Base-by-base conservation (phyloP, 2,329 filamentous ascomycete species). In the Magnaporthiopsis rhizophila region DNA sequence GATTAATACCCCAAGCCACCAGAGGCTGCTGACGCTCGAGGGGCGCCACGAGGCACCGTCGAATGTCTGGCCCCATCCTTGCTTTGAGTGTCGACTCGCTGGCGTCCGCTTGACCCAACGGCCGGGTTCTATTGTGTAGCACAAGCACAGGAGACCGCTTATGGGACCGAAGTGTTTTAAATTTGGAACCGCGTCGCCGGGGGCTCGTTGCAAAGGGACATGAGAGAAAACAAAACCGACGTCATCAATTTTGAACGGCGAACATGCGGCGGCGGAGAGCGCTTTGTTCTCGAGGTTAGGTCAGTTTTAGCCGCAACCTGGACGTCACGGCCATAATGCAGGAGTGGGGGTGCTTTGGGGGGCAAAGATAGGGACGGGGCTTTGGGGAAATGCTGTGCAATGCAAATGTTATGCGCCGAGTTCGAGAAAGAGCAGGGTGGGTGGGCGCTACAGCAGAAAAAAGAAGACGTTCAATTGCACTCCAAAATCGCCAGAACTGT, bases 401-500 rank as follows among this genome's bases (percentile, higher is more conserved):
- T 58, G 57, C 24, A 58, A 58, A 58, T 58, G 57, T 32, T 58
- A 18, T 53, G 45, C 9, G 21, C n/a, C 9, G n/a, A 56, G 13
- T 36, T 34, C 18, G n/a, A 28, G 15, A 7, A 30, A 62, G 30
- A 34, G 58, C 32, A 56, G 38, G 12, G 6, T 30, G 30, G 30
- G 30, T 30, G 11, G 38, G n/a, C 32, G 18, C 24, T 13, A 30
- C 26, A 62, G 59, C 59, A 61, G 30, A 26, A 64, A 65, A 61
- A 58, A 26, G 26, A 63, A 66, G 67, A 71, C 73, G 74, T 74
- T 76, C 71, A 77, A 79, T 77, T 79, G 74, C 79, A 81, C 78
- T 78, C 78, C 79, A 76, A 69, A 69, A 77, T 81, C 78, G 79
- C 79, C 79, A 78, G 78, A 79, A 69, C 67, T 76, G 72, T 78